Conservation (phyloP, 2,329 filamentous ascomycete species). For the Xylariaceae sp. region DNA sequence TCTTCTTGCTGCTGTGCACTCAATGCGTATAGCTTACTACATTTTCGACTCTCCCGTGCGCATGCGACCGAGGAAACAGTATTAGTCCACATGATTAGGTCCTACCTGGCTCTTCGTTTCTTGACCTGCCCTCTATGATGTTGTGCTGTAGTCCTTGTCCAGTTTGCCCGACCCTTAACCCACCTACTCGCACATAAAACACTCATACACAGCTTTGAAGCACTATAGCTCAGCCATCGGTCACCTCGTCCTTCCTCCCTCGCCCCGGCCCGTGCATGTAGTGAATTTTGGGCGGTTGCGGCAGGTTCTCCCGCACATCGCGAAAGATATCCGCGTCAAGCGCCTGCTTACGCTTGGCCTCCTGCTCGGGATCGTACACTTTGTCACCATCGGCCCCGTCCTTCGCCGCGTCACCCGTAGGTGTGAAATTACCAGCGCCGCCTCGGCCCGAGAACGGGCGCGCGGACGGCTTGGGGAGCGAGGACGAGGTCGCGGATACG, state of each 20-base stretch:
- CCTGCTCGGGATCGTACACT: slow-evolving; percentile 19
- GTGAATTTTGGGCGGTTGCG: slow-evolving; percentile 23
- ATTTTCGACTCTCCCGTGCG: no score
- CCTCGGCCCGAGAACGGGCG: slow-evolving; percentile 40
- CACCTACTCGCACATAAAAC: no score
- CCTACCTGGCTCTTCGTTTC: no score
- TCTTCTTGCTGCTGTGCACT: neutral
- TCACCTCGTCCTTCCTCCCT: slow-evolving; percentile 9
- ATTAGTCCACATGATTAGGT: no score
- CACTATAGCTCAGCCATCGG: neutral
- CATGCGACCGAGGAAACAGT: no score
- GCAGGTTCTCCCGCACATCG: slow-evolving; percentile 23
- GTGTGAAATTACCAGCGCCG: slow-evolving; percentile 51
- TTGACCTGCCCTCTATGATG: no score
- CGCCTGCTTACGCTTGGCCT: slow-evolving; percentile 21
- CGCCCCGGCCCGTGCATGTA: slow-evolving; percentile 21
- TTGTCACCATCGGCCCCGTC: neutral
- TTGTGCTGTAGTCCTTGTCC: no score
- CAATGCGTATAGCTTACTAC: no score
- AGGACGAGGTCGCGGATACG: slow-evolving; percentile 22
- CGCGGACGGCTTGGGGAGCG: slow-evolving; percentile 1
- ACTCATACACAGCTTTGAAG: no score
- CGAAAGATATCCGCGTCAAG: slow-evolving; percentile 23
- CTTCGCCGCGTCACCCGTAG: neutral
- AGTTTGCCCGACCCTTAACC: no score